Evolutionary conservation across 164 flowering plant species (phyloP).

Genomic region (Dillenia suffruticosa): DNA sequence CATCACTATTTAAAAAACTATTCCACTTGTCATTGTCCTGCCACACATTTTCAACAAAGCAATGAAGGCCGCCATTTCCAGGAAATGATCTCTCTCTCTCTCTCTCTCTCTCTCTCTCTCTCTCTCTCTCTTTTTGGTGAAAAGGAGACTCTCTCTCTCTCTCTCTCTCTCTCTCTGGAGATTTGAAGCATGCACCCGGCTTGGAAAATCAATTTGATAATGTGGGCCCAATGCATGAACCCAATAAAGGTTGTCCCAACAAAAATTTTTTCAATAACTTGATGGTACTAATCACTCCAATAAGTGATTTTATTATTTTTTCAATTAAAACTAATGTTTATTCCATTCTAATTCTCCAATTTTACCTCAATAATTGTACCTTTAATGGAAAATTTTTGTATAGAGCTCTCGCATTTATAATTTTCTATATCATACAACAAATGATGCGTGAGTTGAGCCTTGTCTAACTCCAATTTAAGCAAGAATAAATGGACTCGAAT

Average conservation of each 20-base stretch:
- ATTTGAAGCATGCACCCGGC: neutral
- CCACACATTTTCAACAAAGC: neutral
- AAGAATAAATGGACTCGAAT: too few species aligned
- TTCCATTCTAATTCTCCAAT: neutral
- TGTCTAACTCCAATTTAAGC: too few species aligned
- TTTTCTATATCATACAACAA: too few species aligned
- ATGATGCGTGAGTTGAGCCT: too few species aligned
- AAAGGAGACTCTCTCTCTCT: neutral
- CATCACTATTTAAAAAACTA: too few species aligned
- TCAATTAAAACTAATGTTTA: neutral
- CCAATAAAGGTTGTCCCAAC: neutral
- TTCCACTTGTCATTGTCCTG: too few species aligned
- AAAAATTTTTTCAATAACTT: neutral
- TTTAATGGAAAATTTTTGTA: too few species aligned
- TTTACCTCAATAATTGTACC: neutral
- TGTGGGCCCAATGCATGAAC: neutral
- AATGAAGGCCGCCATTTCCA: constrained; percentile 6
- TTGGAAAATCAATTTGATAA: too few species aligned
- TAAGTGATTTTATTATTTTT: neutral
- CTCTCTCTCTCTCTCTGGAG: neutral
- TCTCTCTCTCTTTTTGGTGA: neutral
- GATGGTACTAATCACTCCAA: neutral
- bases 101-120: constrained; percentile 1
- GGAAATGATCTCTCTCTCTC: constrained; percentile 3
- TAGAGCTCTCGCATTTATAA: too few species aligned